Conservation (phyloP, 192 early-diverging fungal genomes). For the Coemansia reversa region DNA sequence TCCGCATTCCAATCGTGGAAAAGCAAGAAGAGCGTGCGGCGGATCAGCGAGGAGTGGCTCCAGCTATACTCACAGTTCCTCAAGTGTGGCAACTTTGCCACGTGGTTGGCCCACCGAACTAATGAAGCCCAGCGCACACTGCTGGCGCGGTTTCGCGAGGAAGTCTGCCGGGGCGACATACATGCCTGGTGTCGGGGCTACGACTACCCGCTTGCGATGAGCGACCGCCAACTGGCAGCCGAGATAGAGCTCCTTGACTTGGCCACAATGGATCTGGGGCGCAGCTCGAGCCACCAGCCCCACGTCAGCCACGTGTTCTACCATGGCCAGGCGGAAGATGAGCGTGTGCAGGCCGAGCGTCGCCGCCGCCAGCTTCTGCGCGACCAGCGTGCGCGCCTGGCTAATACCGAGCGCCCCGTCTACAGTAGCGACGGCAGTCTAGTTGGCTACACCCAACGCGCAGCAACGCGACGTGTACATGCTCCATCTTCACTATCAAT, state of each 20-base stretch:
- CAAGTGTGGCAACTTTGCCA: constrained; percentile 93
- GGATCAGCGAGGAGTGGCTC: constrained; percentile 64
- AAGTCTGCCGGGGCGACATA: constrained; percentile 58
- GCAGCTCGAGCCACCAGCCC: constrained; percentile 19
- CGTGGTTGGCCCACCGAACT: constrained; percentile 86
- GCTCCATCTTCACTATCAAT: neutral
- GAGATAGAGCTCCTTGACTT: constrained; percentile 50
- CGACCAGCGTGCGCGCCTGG: constrained; percentile 42
- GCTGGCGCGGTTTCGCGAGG: constrained; percentile 70
- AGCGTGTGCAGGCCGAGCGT: constrained; percentile 41
- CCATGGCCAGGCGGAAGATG: constrained; percentile 48
- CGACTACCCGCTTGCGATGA: constrained; percentile 43
- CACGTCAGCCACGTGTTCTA: constrained; percentile 52
- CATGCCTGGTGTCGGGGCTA: constrained; percentile 54
- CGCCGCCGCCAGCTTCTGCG: constrained; percentile 39
- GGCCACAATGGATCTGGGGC: constrained; percentile 52
- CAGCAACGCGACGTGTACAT: neutral
- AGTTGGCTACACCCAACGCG: constrained; percentile 40
- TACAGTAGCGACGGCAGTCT: constrained; percentile 52
- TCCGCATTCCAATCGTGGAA: constrained; percentile 36
- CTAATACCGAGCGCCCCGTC: constrained; percentile 30
- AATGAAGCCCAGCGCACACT: constrained; percentile 79
- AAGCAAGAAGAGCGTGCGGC: constrained; percentile 39
- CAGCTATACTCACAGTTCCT: constrained; percentile 84
- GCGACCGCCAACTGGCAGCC: constrained; percentile 40